phyloP scores from a whole-genome alignment of 2,329 filamentous ascomycete genomes.

The Geoglossum cookeanum region DNA sequence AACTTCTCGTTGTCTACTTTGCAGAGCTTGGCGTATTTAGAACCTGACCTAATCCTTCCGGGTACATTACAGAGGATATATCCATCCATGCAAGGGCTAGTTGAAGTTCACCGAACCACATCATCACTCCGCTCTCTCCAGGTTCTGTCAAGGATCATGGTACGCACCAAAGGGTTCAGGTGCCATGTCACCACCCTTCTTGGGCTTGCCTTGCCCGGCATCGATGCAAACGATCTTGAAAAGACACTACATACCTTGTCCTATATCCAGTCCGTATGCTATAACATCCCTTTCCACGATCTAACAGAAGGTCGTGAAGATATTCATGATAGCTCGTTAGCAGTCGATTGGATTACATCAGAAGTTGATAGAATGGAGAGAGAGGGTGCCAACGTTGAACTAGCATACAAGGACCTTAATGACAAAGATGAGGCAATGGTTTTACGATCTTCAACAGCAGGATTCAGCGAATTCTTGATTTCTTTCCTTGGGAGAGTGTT shows the following conservation, averaged over 20 bases:
- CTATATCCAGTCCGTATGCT: constrained; percentile 89
- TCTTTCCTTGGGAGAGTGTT: constrained; percentile 89
- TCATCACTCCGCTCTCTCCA: constrained; percentile 84
- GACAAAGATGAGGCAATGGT: constrained; percentile 79
- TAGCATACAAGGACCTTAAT: constrained; percentile 64
- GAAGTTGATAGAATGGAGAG: constrained; percentile 89
- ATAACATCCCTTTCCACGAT: constrained; percentile 84
- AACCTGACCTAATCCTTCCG: constrained; percentile 79
- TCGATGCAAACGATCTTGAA: constrained; percentile 92
- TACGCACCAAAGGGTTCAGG: constrained; percentile 83
- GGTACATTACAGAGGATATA: constrained; percentile 93
- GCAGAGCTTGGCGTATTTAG: constrained; percentile 74
- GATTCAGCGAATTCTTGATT: constrained; percentile 79
- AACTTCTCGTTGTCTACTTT: constrained; percentile 81
- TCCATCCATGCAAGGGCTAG: constrained; percentile 84
- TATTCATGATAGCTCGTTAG: constrained; percentile 54
- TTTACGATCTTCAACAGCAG: constrained; percentile 80
- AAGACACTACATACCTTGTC: constrained; percentile 90
- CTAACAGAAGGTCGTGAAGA: constrained; percentile 49
- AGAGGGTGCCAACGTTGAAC: constrained; percentile 64
- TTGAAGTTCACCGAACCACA: constrained; percentile 91
- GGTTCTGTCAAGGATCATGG: constrained; percentile 80
- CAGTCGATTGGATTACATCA: constrained; percentile 81
- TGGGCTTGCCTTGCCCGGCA: constrained; percentile 82
- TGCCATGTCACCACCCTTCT: constrained; percentile 89